Conservation (phyloP, 768 basidiomycete genomes). For the Rhizopogon sp. region DNA sequence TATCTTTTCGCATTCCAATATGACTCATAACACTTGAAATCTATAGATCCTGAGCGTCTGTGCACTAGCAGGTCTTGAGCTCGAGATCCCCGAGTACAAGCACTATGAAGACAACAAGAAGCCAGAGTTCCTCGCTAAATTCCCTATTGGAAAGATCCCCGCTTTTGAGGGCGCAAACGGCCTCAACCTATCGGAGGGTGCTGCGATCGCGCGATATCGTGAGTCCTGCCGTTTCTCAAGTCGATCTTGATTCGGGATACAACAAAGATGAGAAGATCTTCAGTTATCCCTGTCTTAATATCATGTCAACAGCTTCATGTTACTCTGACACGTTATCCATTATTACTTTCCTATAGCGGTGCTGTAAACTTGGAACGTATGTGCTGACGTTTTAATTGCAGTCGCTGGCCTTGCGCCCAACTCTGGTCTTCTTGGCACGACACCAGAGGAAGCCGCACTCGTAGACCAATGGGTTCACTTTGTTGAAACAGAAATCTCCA, state of each 20-base stretch:
- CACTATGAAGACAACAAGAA: conserved; percentile 66
- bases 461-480: conserved; percentile 86
- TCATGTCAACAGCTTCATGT: conserved; percentile 42
- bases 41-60: conserved; percentile 50
- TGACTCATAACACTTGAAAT: conserved; percentile 3
- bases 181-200: conserved; percentile 71
- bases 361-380: background rate
- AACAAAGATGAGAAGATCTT: conserved; percentile 31
- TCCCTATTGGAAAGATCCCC: conserved; percentile 82
- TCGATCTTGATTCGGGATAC: conserved; percentile 6
- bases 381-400: conserved; percentile 28
- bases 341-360: background rate
- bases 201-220: conserved; percentile 86
- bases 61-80: conserved; percentile 52
- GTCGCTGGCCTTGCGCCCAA: conserved; percentile 78
- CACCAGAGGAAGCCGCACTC: conserved; percentile 61
- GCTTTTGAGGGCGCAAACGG: conserved; percentile 74
- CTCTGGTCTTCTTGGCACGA: conserved; percentile 67
- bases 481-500: conserved; percentile 58
- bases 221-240: conserved; percentile 20
- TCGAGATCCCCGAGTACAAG: conserved; percentile 49
- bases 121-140: conserved; percentile 68
- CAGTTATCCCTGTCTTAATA: conserved; percentile 77
- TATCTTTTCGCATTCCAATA: background rate
- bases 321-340: conserved; percentile 6